Evolutionary conservation across 2,329 filamentous ascomycete species (phyloP), one percentile per base, ranked within the genome.

Genomic region (Moelleriella libera): DNA sequence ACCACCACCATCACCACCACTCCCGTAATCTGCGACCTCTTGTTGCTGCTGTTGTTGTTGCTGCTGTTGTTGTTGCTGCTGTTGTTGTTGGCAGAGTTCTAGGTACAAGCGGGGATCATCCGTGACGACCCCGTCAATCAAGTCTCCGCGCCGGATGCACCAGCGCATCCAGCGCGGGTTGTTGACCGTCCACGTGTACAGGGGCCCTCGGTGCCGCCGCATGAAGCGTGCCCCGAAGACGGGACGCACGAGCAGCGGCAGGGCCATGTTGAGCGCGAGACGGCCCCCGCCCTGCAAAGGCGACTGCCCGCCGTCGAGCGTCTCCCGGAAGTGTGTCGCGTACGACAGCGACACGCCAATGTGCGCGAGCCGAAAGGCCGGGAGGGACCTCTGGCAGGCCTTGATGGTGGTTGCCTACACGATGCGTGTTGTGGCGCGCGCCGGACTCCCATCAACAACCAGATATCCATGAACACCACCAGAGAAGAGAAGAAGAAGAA

Each of bases 151-250:
- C 4, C 56, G 54, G 34, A 94, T 78, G 52, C 79, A 75, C 87
- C 88, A 95, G 55, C 80, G 75, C 89, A 97, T 96, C 64, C 80
- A 76, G 45, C 72, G 70, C 52, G 78, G 75, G 11, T 83, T 75
- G 60, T 97, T 95, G 45, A 95, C 85, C 0, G 89, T 96, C 90
- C 90, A 97, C 0, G 80, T 75, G 56, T 83, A 82, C 5, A 96
- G 68, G 4, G 75, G 73, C 28, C 83, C 50, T 73, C 48, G 28
- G 50, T 49, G 9, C 53, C 72, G 30, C 10, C 70, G 68, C 12
- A 88, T 64, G 66, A 96, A 92, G 9, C 68, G 65, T 8, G 63
- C 60, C 6, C 88, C 88, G 37, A 43, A 45, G n/a, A 78, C 68
- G 0, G 80, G 80, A 1, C 83, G 80, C 49, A 87, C 74, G 45